Evolutionary conservation across 78 protist genomes (phyloP).

Genomic region (Chrysochromulina parva): DNA sequence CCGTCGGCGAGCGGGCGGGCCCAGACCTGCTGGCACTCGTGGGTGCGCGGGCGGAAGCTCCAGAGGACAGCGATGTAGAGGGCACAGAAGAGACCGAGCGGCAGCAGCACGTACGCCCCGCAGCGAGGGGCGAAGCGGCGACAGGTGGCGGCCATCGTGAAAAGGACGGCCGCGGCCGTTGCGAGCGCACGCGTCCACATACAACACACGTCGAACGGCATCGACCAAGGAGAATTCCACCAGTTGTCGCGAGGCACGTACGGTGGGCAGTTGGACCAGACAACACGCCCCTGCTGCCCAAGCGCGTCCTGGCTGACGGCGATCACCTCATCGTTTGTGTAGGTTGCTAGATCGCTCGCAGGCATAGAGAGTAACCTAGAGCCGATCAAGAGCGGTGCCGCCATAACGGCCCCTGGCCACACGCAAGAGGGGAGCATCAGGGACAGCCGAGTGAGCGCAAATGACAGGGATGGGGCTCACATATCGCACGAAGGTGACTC

Average conservation of each 20-base stretch:
- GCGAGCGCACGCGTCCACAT: neutral
- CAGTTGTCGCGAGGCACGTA: neutral
- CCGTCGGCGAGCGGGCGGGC: neutral
- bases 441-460: too few species aligned
- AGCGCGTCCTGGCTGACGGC: constrained; percentile 32
- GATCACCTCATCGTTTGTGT: neutral
- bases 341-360: neutral
- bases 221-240: neutral
- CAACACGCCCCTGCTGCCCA: neutral
- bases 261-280: constrained; percentile 18
- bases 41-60: neutral
- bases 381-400: constrained; percentile 40
- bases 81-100: too few species aligned
- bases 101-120: too few species aligned
- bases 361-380: neutral
- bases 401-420: constrained; percentile 16
- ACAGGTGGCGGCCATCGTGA: neutral
- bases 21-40: constrained; percentile 23
- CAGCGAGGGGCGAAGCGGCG: neutral
- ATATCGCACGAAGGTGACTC: too few species aligned
- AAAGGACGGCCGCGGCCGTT: neutral
- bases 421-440: too few species aligned
- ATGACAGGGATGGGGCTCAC: too few species aligned
- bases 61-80: neutral
- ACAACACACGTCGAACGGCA: neutral